phyloP scores from a whole-genome alignment of 495 filamentous ascomycete species.

The Penicillium longicatenatum region DNA sequence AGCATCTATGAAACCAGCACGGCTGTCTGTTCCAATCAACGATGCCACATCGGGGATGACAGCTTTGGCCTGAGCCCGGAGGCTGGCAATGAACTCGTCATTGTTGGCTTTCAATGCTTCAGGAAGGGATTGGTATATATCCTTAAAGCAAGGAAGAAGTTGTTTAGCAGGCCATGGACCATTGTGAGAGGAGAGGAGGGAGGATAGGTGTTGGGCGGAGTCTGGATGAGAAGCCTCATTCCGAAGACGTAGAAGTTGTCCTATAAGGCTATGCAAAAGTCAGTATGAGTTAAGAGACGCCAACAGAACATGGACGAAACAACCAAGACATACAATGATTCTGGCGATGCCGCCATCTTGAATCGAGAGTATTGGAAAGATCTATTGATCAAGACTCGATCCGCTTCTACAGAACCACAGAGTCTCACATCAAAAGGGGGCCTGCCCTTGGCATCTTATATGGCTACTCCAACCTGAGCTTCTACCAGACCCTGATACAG shows the following conservation, averaged over 20 bases:
- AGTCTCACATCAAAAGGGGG: neutral
- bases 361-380: slow-evolving; percentile 2
- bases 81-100: slow-evolving; percentile 10
- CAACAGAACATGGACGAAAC: neutral
- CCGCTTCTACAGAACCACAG: neutral
- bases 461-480: neutral
- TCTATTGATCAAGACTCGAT: neutral
- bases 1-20: slow-evolving; percentile 19
- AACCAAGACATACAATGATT: neutral
- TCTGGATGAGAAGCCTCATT: slow-evolving; percentile 18
- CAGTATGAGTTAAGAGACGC: neutral
- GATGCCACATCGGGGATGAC: slow-evolving; percentile 11
- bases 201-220: slow-evolving; percentile 8
- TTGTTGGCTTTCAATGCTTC: slow-evolving; percentile 13
- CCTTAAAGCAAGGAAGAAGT: slow-evolving; percentile 15
- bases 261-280: slow-evolving; percentile 11
- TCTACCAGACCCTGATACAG: neutral
- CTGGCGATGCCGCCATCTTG: slow-evolving; percentile 15
- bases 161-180: slow-evolving; percentile 14
- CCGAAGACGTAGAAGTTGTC: slow-evolving; percentile 18
- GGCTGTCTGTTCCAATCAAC: slow-evolving; percentile 17
- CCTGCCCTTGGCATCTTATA: neutral
- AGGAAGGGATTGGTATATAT: slow-evolving; percentile 18
- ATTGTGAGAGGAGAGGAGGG: slow-evolving; percentile 12
- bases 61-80: slow-evolving; percentile 15